phyloP scores from a whole-genome alignment of 169 alveolate species.

The Cryptosporidium meleagridis region DNA sequence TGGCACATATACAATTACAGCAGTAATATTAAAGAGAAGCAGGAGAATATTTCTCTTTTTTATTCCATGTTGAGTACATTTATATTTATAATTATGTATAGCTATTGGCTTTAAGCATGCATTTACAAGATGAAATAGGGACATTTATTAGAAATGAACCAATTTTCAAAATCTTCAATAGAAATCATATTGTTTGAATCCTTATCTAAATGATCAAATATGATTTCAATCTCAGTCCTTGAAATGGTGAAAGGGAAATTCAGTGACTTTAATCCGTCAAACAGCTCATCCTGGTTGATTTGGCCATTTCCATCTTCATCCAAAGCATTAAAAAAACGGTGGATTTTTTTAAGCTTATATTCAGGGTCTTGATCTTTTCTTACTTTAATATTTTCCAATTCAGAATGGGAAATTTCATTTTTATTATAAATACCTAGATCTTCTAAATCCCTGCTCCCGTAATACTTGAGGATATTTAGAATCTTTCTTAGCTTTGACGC shows the following conservation, averaged over 20 bases:
- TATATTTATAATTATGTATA: background rate
- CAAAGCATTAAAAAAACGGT: constrained; percentile 27
- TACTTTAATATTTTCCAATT: background rate
- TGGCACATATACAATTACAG: background rate
- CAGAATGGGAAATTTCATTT: background rate
- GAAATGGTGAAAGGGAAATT: constrained; percentile 29
- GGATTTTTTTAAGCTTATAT: constrained; percentile 36
- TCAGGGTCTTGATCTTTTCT: constrained; percentile 48
- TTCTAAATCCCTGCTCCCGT: constrained; percentile 45
- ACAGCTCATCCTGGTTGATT: constrained; percentile 21
- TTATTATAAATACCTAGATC: background rate
- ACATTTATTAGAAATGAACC: constrained; percentile 61
- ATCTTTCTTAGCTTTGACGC: constrained; percentile 52
- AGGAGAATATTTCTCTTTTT: background rate
- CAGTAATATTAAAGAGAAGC: background rate
- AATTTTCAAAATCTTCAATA: constrained; percentile 46
- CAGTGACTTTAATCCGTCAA: constrained; percentile 6
- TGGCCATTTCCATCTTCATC: constrained; percentile 68
- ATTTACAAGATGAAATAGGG: constrained; percentile 42
- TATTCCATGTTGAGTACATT: background rate
- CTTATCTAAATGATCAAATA: constrained; percentile 38
- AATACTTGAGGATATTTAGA: constrained; percentile 28
- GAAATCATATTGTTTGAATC: constrained; percentile 26
- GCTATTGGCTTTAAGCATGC: background rate
- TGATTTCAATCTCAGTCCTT: constrained; percentile 23